Base-by-base conservation (phyloP, 768 basidiomycete genomes). In the Podaxis sp. region DNA sequence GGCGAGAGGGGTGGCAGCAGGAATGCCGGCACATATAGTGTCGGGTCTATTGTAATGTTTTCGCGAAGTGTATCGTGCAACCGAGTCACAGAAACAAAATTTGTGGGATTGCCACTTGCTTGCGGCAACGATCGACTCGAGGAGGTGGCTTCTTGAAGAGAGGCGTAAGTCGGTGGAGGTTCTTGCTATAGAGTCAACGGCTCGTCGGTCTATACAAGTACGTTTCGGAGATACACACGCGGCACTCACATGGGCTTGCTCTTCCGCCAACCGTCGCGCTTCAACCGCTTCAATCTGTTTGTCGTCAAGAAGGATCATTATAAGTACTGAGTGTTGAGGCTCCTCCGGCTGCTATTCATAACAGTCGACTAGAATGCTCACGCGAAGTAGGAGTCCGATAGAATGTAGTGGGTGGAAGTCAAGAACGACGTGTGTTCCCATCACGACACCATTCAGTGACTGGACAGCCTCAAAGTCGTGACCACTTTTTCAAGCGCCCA, bases 91-190 rank as follows among this genome's bases (percentile, higher is more conserved):
- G 70, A 69, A 44, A 76, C 61, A 49, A 68, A 72, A 61, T 74
- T 76, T 15, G 68, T 67, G 2, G 68, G 67, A 44, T 71, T 72
- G 38, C 39, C 46, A 28, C 40, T 52, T 15, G 40, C 17, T 24
- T 6, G 52, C 42, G 44, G 46, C n/a, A 57, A 19, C 24, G 55
- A 49, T 48, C 57, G 61, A 28, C 12, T 49, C 19, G 61, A 63
- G n/a, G 61, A 49, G 24, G 48, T 17, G 22, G 54, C 55, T 2
- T 67, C 51, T 36, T 72, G 68, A 2, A 75, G 40, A 19, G 73
- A 74, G n/a, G 73, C 69, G 58, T 75, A 75, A 22, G 74, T 73
- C 12, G 74, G 74, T 0, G 73, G 74, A 4, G 72, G 74, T 53
- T 75, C 74, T 60, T 70, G 67, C 67, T 70, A 48, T n/a, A 24